Conservation (phyloP, 2,329 filamentous ascomycete genomes). For the Botrytis fabae region DNA sequence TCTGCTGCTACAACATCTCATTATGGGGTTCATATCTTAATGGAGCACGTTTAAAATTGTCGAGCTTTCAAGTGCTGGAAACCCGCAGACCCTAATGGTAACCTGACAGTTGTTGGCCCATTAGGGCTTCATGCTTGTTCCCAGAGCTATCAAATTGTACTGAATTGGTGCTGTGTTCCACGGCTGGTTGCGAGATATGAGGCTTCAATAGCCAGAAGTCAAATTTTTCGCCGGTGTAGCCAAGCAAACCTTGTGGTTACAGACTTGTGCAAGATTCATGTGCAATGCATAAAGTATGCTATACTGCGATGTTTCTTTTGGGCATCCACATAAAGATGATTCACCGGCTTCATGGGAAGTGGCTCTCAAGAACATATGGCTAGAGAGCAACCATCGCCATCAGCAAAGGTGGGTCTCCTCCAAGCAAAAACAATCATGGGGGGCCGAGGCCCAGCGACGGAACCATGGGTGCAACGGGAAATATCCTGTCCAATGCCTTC, state of each 20-base stretch:
- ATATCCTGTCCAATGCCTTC: background rate
- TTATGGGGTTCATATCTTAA: background rate
- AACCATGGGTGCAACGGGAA: background rate
- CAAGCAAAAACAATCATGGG: background rate
- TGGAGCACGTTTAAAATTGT: background rate
- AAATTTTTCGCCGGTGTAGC: too few species aligned
- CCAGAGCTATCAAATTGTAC: background rate
- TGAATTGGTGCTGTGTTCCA: background rate
- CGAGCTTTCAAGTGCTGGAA: background rate
- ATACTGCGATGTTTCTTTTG: background rate
- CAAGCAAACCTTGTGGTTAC: background rate
- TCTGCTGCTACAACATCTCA: background rate
- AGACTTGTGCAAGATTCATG: background rate
- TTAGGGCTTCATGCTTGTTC: background rate
- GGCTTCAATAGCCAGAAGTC: background rate
- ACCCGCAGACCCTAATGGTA: too few species aligned
- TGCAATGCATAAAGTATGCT: background rate
- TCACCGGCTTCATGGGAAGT: background rate
- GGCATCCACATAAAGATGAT: background rate
- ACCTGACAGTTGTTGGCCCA: background rate
- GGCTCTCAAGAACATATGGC: background rate
- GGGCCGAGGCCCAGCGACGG: background rate
- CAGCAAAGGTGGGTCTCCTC: background rate
- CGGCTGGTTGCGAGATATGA: background rate
- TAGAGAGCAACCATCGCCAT: background rate